Conservation (phyloP, 306 rosid genomes). For the Ochetophila trinervis region DNA sequence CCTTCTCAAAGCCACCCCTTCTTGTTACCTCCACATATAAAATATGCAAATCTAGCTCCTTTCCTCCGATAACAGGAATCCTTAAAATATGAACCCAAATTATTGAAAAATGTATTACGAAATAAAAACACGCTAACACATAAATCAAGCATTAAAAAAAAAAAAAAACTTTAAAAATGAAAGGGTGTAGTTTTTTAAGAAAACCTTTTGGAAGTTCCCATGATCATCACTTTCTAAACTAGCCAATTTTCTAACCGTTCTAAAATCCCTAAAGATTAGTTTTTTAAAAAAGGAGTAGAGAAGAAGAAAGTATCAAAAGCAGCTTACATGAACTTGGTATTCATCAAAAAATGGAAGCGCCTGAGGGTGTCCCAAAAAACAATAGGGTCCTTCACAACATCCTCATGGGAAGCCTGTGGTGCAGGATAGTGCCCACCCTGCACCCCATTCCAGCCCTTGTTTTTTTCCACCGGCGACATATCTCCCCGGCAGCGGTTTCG, state of each 20-base stretch:
- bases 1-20: slow-evolving; percentile 93
- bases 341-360: slow-evolving; percentile 78
- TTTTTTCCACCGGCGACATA: slow-evolving; percentile 42
- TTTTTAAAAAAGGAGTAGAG: neutral
- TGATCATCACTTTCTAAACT: slow-evolving; percentile 16
- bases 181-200: neutral
- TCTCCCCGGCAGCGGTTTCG: slow-evolving; percentile 18
- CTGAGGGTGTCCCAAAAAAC: slow-evolving; percentile 86
- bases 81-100: slow-evolving; percentile 32
- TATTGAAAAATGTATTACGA: slow-evolving; percentile 1
- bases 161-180: neutral
- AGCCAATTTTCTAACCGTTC: neutral
- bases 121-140: slow-evolving; percentile 7
- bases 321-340: slow-evolving; percentile 79
- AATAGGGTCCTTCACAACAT: slow-evolving; percentile 38
- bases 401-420: slow-evolving; percentile 66
- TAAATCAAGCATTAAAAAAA: neutral
- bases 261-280: slow-evolving; percentile 4
- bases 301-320: neutral
- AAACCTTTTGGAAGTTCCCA: neutral
- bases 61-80: slow-evolving; percentile 98
- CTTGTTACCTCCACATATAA: slow-evolving; percentile 82
- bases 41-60: slow-evolving; percentile 87
- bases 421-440: slow-evolving; percentile 60
- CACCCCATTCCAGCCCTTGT: slow-evolving; percentile 12